phyloP scores from a whole-genome alignment of 2,329 filamentous ascomycete genomes.

The Emericellopsis cladophorae region DNA sequence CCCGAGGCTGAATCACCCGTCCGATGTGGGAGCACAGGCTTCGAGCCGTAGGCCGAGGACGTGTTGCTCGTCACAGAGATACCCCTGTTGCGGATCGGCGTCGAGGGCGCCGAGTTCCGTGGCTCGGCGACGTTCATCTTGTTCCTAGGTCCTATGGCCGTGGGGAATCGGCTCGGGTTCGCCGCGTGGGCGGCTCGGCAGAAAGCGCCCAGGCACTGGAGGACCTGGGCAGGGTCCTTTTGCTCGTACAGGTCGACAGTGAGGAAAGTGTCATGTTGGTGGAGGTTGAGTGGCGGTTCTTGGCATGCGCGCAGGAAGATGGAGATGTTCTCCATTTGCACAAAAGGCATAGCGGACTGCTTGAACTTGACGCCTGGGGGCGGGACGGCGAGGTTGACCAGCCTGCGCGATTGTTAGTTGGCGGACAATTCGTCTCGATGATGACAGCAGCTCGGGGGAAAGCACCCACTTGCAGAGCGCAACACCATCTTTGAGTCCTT shows the following conservation, averaged over 20 bases:
- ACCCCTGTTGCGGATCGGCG: slow-evolving; percentile 36
- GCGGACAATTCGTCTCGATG: not conserved
- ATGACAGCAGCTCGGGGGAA: not conserved
- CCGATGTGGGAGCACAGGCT: slow-evolving; percentile 30
- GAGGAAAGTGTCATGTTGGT: slow-evolving; percentile 88
- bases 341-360: slow-evolving; percentile 87
- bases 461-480: slow-evolving; percentile 69
- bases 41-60: slow-evolving; percentile 32
- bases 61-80: slow-evolving; percentile 46
- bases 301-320: slow-evolving; percentile 89
- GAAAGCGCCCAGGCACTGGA: slow-evolving; percentile 87
- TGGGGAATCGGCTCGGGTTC: slow-evolving; percentile 62
- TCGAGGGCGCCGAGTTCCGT: slow-evolving; percentile 45
- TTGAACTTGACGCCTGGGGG: slow-evolving; percentile 81
- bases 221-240: slow-evolving; percentile 90
- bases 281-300: slow-evolving; percentile 70
- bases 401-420: slow-evolving; percentile 30
- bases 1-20: slow-evolving; percentile 43
- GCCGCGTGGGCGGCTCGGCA: slow-evolving; percentile 70
- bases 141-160: slow-evolving; percentile 59
- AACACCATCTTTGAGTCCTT: slow-evolving; percentile 79
- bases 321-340: slow-evolving; percentile 99
- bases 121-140: slow-evolving; percentile 49
- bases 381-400: slow-evolving; percentile 69
- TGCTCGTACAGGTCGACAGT: slow-evolving; percentile 93